Base-by-base conservation (phyloP, 768 basidiomycete genomes). In the Boletales sp. region DNA sequence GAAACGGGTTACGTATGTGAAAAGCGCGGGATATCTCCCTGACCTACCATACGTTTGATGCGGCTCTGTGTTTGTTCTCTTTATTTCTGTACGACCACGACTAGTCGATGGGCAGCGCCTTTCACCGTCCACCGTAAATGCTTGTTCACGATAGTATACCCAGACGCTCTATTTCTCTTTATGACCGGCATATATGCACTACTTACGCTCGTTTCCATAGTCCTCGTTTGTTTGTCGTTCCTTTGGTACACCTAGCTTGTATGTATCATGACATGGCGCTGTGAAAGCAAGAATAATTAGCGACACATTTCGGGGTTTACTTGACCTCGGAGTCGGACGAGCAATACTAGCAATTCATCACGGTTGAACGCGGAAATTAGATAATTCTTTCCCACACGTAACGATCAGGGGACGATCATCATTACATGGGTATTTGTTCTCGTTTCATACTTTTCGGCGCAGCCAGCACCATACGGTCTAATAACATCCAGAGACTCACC, bases 1-100 rank as follows among this genome's bases (percentile, higher is more conserved):
- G 44, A 64, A 65, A 40, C 61, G 63, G 48, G 54, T 58, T 53
- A 64, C 63, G 42, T 64, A 63, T 44, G 63, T 64, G 54, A 63
- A 65, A 18, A 63, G 56, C 18, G 63, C 63, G 34, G 62, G 63
- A 11, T 65, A 64, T 48, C 58, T 58, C 4, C 63, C 60, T 35
- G 63, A 65, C 42, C 47, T 65, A 48, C 54, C 58, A 18, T 64
- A 65, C 19, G 47, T 25, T 33, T 60, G 41, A 54, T 17, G 45
- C 15, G 17, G 17, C 19, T n/a, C 5, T 32, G 36, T 39, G 36
- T 33, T 40, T 17, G 1, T 42, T 43, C 37, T 10, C 36, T 44
- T 37, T 52, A 11, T 39, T 40, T 42, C 13, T 54, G 60, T 61
- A 64, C 48, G 49, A 55, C 40, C 49, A 57, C 36, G 45, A 46